Evolutionary conservation across 2,329 filamentous ascomycete genomes (phyloP).

Genomic region (Aphanoascus verrucosus): DNA sequence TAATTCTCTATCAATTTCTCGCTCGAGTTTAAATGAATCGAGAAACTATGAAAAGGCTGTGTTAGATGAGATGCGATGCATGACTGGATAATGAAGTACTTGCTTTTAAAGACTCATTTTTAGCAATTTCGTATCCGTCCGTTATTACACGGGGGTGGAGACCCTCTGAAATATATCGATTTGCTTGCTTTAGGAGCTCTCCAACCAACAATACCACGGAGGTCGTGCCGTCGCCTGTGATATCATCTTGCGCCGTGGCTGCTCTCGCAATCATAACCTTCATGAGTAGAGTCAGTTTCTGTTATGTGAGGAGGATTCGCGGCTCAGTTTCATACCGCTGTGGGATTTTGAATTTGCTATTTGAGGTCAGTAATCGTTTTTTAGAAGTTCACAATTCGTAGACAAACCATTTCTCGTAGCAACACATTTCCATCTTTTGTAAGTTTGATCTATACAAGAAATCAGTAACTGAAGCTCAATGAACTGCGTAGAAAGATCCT

Average conservation of each 20-base stretch:
- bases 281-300: slow-evolving; percentile 9
- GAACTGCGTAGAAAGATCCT: neutral
- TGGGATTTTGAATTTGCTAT: slow-evolving; percentile 93
- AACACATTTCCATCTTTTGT: slow-evolving; percentile 96
- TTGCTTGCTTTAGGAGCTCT: slow-evolving; percentile 94
- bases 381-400: slow-evolving; percentile 8
- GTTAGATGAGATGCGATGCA: slow-evolving; percentile 1
- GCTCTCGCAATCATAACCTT: slow-evolving; percentile 62
- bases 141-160: slow-evolving; percentile 93
- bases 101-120: slow-evolving; percentile 81
- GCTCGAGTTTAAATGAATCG: slow-evolving; percentile 80
- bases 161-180: slow-evolving; percentile 93
- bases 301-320: slow-evolving; percentile 9
- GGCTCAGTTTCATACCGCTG: slow-evolving; percentile 54
- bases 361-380: slow-evolving; percentile 23
- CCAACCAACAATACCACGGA: slow-evolving; percentile 91
- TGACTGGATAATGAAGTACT: slow-evolving; percentile 7
- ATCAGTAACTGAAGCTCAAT: slow-evolving; percentile 12
- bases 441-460: slow-evolving; percentile 66
- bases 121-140: slow-evolving; percentile 94
- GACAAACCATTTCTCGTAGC: slow-evolving; percentile 52
- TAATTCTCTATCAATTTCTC: slow-evolving; percentile 84
- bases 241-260: slow-evolving; percentile 95
- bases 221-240: slow-evolving; percentile 94
- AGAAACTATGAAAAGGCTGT: slow-evolving; percentile 55